These are phyloP conservation scores for Kodamaea ohmeri DNA, from an alignment of 1,139 yeast species.

Conservation along the genomic window DNA sequence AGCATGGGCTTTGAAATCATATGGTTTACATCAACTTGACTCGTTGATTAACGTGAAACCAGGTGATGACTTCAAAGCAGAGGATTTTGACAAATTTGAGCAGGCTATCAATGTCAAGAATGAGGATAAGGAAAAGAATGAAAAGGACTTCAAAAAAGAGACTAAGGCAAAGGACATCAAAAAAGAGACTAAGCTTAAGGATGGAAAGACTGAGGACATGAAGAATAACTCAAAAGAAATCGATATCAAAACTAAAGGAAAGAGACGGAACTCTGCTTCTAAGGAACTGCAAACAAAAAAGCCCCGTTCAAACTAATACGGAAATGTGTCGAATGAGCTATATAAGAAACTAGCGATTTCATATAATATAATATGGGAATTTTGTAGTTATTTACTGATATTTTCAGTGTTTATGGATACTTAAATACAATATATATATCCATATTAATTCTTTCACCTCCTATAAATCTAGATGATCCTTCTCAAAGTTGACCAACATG, in stretches of 20 bases:
- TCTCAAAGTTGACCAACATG: conserved; percentile 39
- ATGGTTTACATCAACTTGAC: conserved; percentile 24
- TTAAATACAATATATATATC: neutral
- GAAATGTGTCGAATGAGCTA: no score
- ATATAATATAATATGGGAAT: no score
- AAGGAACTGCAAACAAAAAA: no score
- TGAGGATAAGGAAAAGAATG: conserved; percentile 3
- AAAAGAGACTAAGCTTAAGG: no score
- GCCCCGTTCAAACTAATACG: no score
- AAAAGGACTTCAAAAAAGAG: neutral
- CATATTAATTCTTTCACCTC: neutral
- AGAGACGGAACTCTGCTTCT: no score
- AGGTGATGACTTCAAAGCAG: conserved; percentile 15
- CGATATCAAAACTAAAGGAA: no score
- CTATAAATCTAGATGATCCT: conserved; percentile 34
- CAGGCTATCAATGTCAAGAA: neutral
- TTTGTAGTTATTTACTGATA: neutral
- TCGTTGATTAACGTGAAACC: conserved; percentile 26
- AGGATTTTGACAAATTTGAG: conserved; percentile 11
- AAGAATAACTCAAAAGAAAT: no score
- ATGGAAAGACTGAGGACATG: no score
- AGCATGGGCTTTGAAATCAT: conserved; percentile 39
- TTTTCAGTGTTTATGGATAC: neutral
- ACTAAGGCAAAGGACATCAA: no score
- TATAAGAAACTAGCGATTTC: no score